Base-by-base conservation (phyloP, 2,329 filamentous ascomycete species). In the Xylaria sp. region DNA sequence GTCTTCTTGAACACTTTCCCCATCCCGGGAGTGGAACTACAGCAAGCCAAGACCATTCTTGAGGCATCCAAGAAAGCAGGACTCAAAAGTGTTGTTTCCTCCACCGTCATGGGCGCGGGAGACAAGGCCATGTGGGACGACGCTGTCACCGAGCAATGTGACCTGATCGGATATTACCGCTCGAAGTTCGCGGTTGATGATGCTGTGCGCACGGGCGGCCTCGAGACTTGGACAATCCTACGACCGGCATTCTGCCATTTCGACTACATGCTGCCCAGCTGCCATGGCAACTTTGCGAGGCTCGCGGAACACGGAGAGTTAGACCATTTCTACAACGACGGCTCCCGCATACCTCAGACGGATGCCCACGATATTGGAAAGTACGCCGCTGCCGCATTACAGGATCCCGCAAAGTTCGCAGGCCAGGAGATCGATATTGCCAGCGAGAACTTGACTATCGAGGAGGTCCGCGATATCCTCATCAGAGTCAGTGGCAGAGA, bases 101-200 rank as follows among this genome's bases (percentile, higher is more conserved):
- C 70, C 6, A 80, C 79, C 0, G 73, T 72, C 15, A 65, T 77
- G 43, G 45, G 15, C 43, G 71, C 73, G 0, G 68, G 61, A 1
- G 20, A 71, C 15, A 75, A 46, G 52, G 48, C 53, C 0, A 9
- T 76, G 3, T 79, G 77, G 77, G 73, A 76, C 4, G 67, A 75
- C 4, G 53, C 63, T 0, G 28, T 13, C 1, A 72, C 69, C 0
- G 60, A 72, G 18, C 57, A 71, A 13, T 13, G 48, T 5, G 15
- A 53, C 0, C 65, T 80, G n/a, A 62, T 48, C 36, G 66, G 23
- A 0, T 80, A 83, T 68, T 83, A 75, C 61, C 60, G 68, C 32
- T 81, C 79, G 56, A 83, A 83, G 72, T 72, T 76, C 0, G 66
- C 71, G 0, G 75, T 82, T 15, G 82, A 83, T 50, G 74, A 78